phyloP scores from a whole-genome alignment of 495 filamentous ascomycete genomes.

The Cairneyella variabilis region DNA sequence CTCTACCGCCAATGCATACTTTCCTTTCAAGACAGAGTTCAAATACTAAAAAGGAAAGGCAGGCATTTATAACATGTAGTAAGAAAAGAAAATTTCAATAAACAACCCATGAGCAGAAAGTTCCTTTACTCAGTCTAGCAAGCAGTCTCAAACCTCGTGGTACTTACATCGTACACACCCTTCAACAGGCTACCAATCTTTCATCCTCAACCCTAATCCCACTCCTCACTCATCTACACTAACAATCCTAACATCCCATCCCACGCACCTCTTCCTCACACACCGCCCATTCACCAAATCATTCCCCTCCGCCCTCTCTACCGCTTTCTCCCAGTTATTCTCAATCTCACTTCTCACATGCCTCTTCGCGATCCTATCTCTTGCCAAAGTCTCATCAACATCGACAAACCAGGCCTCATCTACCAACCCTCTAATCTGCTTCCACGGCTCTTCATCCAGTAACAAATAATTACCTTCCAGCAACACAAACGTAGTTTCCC shows the following conservation, averaged over 20 bases:
- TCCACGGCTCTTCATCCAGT: conserved; percentile 24
- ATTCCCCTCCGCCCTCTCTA: conserved; percentile 36
- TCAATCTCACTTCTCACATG: conserved; percentile 40
- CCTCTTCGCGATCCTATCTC: conserved; percentile 32
- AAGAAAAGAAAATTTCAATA: too few species aligned
- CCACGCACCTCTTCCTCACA: not conserved
- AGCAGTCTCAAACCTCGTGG: too few species aligned
- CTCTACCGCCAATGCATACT: too few species aligned
- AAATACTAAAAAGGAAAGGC: too few species aligned
- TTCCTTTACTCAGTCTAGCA: too few species aligned
- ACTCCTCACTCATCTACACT: conserved; percentile 2
- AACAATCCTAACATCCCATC: not conserved
- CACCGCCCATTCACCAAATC: conserved; percentile 32
- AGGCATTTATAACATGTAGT: too few species aligned
- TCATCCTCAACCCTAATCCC: too few species aligned
- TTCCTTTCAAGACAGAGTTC: too few species aligned
- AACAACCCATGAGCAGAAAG: too few species aligned
- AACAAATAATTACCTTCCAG: conserved; percentile 36
- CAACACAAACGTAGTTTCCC: conserved; percentile 31
- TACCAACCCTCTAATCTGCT: conserved; percentile 13
- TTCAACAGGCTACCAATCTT: too few species aligned
- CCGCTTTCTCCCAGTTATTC: conserved; percentile 35
- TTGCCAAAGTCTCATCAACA: conserved; percentile 31
- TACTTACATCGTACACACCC: too few species aligned
- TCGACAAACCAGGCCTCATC: conserved; percentile 35